Percentiles rank a stretch among this genome's conserved stretches.
Evolutionary conservation across 306 rosid genomes (phyloP).

Genomic region (Alnus glutinosa): DNA sequence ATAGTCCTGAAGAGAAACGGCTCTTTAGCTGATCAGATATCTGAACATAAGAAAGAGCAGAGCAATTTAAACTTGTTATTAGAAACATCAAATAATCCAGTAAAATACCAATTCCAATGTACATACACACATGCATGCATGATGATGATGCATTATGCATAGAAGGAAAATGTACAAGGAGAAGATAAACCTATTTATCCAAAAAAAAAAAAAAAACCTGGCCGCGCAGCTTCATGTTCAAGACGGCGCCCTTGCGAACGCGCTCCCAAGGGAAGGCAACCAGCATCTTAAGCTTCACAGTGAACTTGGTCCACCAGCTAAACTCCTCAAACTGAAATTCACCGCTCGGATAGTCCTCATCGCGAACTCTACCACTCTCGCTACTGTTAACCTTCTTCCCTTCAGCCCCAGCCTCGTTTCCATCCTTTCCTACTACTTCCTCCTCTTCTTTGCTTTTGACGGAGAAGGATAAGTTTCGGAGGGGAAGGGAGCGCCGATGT

Average conservation of each 20-base stretch:
- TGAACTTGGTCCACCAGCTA: constrained; percentile 55
- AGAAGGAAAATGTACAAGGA: not conserved
- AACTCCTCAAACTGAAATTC: constrained; percentile 57
- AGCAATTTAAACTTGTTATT: constrained; percentile 27
- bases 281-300: constrained; percentile 74
- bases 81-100: no score
- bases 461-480: constrained; percentile 33
- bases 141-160: no score
- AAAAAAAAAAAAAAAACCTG: constrained; percentile 37
- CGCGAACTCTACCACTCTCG: constrained; percentile 24
- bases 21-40: constrained; percentile 78
- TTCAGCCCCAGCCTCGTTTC: constrained; percentile 7
- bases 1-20: constrained; percentile 67
- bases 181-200: constrained; percentile 15
- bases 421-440: not conserved
- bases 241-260: constrained; percentile 67
- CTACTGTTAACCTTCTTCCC: constrained; percentile 13
- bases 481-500: constrained; percentile 31
- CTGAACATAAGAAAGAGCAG: constrained; percentile 40
- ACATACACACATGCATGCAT: no score
- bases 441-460: constrained; percentile 16
- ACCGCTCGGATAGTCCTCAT: constrained; percentile 60
- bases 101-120: not conserved
- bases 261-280: constrained; percentile 86
- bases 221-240: constrained; percentile 81